Evolutionary conservation across 805 yeast species (phyloP).

Genomic region (Torulaspora delbrueckii): DNA sequence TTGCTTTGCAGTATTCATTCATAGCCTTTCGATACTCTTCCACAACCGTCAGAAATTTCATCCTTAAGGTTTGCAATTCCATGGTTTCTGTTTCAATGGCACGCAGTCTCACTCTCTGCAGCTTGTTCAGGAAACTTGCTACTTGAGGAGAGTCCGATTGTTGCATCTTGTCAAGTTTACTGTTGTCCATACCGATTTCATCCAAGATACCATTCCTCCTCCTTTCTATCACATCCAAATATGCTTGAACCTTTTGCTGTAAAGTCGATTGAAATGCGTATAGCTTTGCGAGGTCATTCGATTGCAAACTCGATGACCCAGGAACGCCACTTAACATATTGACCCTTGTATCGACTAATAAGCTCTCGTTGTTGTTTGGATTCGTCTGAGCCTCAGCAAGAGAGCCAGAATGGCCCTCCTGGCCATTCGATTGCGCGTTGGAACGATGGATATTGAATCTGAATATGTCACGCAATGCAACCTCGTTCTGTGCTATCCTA

Average conservation of each 20-base stretch:
- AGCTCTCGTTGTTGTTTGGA: constrained; percentile 1
- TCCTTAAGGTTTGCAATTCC: constrained; percentile 27
- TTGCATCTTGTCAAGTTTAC: constrained; percentile 18
- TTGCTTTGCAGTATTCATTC: constrained; percentile 19
- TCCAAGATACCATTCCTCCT: constrained; percentile 25
- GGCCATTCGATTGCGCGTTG: constrained; percentile 3
- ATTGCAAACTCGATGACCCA: constrained; percentile 10
- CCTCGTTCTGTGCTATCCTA: constrained; percentile 21
- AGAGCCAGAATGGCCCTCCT: not conserved
- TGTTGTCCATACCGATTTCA: constrained; percentile 26
- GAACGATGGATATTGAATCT: constrained; percentile 12
- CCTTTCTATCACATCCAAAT: constrained; percentile 24
- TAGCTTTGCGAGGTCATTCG: constrained; percentile 19
- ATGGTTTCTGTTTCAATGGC: constrained; percentile 33
- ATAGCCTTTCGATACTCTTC: constrained; percentile 30
- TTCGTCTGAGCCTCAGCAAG: not conserved
- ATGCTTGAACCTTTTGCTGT: constrained; percentile 25
- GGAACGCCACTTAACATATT: constrained; percentile 15
- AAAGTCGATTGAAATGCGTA: constrained; percentile 23
- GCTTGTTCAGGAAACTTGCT: constrained; percentile 20
- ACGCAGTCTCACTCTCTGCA: constrained; percentile 31
- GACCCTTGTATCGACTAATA: constrained; percentile 10
- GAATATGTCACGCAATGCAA: constrained; percentile 19
- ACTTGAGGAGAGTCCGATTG: constrained; percentile 19
- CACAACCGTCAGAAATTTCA: constrained; percentile 23